Evolutionary conservation across 1,139 yeast genomes (phyloP), one percentile per base, ranked within the genome.

Genomic region (Yamadazyma buinensis): DNA sequence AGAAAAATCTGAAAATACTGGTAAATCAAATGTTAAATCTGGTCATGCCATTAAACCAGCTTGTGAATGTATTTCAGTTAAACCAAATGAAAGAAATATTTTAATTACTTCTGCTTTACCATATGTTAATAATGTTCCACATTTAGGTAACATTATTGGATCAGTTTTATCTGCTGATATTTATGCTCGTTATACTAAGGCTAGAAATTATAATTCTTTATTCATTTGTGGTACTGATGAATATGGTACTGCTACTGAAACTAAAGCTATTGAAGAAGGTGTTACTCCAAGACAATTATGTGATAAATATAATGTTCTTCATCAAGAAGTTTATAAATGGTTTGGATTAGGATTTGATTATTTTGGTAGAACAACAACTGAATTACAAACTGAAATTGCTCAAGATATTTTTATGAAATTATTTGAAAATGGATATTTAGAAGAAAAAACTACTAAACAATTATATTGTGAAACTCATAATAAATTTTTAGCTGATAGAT

Each of bases 221-320:
- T 92, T 69, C 53, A 65, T 92, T 40, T 88, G 98, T 64, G 99
- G 99, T 64, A 94, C 98, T 25, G 99, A 92, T 58, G 99, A 92
- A 64, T 94, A 92, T 58, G 99, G 99, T 57, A 92, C 99, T 42
- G 99, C 99, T 33, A 92, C 98, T 18, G 99, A 92, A 62, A 94
- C 98, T 24, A 92, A 92, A 64, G 98, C 98, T 9, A 68, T 92
- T 39, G 98, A 92, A 61, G 97, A 92, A 54, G 81, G 84, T 29
- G 82, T 86, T 41, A 75, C 95, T 5, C 98, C 99, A 32, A 69
- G 77, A 50, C 81, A 87, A 54, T 71, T 92, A 50, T 92, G 97
- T 70, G 87, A 84, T 59, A 92, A 92, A 59, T 92, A 86, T 63
- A 84, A 87, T 61, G 73, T 73, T 41, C 74, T 92, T 46, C 99